phyloP scores from a whole-genome alignment of 139 green algal genomes.

The Trebouxia sp. region DNA sequence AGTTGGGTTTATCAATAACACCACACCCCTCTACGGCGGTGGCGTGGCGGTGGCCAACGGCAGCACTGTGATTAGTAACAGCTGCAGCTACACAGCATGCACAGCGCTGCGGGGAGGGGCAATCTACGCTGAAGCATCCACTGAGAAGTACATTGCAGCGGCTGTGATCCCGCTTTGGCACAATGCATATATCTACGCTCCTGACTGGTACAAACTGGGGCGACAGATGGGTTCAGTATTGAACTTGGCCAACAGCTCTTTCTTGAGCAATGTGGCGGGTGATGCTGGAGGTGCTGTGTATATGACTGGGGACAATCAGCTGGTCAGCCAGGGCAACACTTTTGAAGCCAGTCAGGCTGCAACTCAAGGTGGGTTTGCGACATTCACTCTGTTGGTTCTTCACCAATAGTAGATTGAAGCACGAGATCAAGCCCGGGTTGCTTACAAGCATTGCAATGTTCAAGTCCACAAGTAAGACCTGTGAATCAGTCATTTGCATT shows the following conservation, averaged over 20 bases:
- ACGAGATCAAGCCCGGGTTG: too few species aligned
- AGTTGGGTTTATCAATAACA: background rate
- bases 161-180: background rate
- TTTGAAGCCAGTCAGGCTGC: background rate
- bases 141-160: background rate
- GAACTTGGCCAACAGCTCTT: background rate
- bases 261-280: background rate
- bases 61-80: background rate
- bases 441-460: too few species aligned
- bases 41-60: constrained; percentile 18
- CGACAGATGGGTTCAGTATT: constrained; percentile 6
- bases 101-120: background rate
- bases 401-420: too few species aligned
- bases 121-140: background rate
- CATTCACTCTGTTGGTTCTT: too few species aligned
- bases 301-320: constrained; percentile 25
- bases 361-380: background rate
- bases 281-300: background rate
- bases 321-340: constrained; percentile 22
- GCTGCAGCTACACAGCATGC: constrained; percentile 8
- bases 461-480: too few species aligned
- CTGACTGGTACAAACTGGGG: constrained; percentile 6
- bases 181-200: background rate
- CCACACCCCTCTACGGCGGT: constrained; percentile 1
- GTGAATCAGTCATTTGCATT: too few species aligned